phyloP scores from a whole-genome alignment of 202 grass and related monocot species.

The Schoenoplectus tabernaemontani region DNA sequence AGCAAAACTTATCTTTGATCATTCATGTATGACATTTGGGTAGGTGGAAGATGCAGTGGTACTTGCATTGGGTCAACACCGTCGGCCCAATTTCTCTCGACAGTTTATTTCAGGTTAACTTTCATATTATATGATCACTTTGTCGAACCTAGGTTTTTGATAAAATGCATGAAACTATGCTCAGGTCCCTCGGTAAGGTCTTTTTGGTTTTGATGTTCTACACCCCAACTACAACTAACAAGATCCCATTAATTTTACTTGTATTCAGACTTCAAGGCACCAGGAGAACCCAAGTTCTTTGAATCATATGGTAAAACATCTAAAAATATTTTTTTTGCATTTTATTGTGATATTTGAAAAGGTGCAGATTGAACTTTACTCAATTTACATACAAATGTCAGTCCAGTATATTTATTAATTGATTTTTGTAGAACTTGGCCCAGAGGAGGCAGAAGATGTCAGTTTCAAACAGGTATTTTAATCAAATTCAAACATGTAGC shows the following conservation, averaged over 20 bases:
- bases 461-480: constrained; percentile 74
- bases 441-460: constrained; percentile 87
- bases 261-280: constrained; percentile 83
- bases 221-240: constrained; percentile 4
- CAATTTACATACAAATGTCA: constrained; percentile 16
- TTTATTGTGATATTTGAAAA: constrained; percentile 8
- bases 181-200: neutral
- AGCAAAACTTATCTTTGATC: neutral
- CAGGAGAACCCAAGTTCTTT: constrained; percentile 84
- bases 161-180: neutral
- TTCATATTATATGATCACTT: neutral
- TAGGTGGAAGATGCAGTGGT: constrained; percentile 99
- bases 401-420: constrained; percentile 31
- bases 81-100: constrained; percentile 68
- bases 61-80: constrained; percentile 80
- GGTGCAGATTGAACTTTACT: neutral
- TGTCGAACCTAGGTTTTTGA: neutral
- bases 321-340: neutral
- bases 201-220: neutral
- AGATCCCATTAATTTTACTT: constrained; percentile 21
- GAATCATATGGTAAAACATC: constrained; percentile 71
- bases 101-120: constrained; percentile 91
- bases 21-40: constrained; percentile 21
- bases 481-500: neutral
- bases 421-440: constrained; percentile 63